Evolutionary conservation across 352 stramenopile genomes (phyloP).

Genomic region (Pythium utonaiense): DNA sequence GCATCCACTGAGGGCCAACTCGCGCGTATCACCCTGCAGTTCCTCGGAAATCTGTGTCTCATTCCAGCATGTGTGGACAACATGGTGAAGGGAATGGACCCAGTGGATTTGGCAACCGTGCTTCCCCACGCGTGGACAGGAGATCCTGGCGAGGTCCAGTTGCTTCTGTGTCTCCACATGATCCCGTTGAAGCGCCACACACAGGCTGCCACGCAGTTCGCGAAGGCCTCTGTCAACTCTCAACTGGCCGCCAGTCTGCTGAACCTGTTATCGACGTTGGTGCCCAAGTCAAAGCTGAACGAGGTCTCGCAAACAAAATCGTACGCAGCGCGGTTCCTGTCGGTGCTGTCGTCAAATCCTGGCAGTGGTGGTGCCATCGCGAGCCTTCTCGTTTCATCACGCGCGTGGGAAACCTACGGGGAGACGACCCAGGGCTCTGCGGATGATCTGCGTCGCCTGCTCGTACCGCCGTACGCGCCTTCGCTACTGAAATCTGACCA

Average conservation of each 20-base stretch:
- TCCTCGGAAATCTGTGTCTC: slow-evolving; percentile 82
- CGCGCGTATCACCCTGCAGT: slow-evolving; percentile 71
- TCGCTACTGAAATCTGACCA: slow-evolving; percentile 76
- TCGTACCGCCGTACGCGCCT: slow-evolving; percentile 68
- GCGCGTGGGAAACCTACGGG: slow-evolving; percentile 80
- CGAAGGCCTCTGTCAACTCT: slow-evolving; percentile 73
- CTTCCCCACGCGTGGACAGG: slow-evolving; percentile 75
- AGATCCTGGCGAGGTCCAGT: slow-evolving; percentile 77
- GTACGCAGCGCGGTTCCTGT: slow-evolving; percentile 79
- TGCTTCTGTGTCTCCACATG: slow-evolving; percentile 85
- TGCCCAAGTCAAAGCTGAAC: slow-evolving; percentile 76
- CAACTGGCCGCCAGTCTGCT: slow-evolving; percentile 77
- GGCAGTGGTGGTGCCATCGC: slow-evolving; percentile 80
- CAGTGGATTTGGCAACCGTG: slow-evolving; percentile 59
- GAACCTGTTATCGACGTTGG: slow-evolving; percentile 74
- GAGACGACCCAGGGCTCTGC: slow-evolving; percentile 77
- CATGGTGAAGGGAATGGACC: slow-evolving; percentile 85
- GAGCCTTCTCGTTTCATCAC: slow-evolving; percentile 70
- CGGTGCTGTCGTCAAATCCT: slow-evolving; percentile 78
- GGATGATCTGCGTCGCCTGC: slow-evolving; percentile 72
- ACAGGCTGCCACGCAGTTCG: slow-evolving; percentile 79
- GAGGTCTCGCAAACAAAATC: slow-evolving; percentile 81
- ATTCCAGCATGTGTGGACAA: slow-evolving; percentile 86
- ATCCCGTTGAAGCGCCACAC: slow-evolving; percentile 87
- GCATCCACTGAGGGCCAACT: slow-evolving; percentile 80